These are phyloP conservation scores for Arthrobotrys entomopaga DNA, from an alignment of 2,329 filamentous ascomycete genomes.

Conservation along the genomic window DNA sequence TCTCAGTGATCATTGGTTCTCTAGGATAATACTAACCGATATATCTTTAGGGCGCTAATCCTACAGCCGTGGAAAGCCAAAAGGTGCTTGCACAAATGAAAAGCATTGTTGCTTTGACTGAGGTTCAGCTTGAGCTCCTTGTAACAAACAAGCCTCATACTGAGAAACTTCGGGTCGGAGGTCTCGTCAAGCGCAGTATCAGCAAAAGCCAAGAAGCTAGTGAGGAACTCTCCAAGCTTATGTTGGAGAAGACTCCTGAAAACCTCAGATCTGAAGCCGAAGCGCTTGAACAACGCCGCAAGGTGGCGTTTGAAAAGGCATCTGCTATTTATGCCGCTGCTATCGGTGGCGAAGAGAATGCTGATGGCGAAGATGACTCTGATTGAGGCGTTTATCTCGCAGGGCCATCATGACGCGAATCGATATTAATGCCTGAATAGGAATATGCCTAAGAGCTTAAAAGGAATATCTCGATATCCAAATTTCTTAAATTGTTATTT, in stretches of 20 bases:
- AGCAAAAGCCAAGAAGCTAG: conserved; percentile 54
- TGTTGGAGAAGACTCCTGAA: conserved; percentile 56
- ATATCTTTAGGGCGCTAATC: conserved; percentile 44
- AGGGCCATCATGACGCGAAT: no score
- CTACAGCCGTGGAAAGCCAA: conserved; percentile 56
- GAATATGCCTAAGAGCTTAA: no score
- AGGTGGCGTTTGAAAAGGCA: conserved; percentile 56
- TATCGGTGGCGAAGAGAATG: conserved; percentile 55
- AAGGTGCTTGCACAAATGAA: conserved; percentile 57
- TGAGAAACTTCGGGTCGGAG: conserved; percentile 21
- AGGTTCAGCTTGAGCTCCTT: conserved; percentile 57
- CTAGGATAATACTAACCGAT: neutral
- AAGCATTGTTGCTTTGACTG: conserved; percentile 57
- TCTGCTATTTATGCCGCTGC: conserved; percentile 55
- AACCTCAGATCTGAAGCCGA: conserved; percentile 56
- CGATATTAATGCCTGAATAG: no score
- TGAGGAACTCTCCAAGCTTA: conserved; percentile 53
- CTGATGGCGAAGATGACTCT: conserved; percentile 58
- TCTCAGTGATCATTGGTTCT: no score
- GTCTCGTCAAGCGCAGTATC: conserved; percentile 58
- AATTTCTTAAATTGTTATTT: no score
- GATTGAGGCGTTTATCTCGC: conserved; percentile 53
- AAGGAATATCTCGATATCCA: no score
- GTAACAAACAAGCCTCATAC: conserved; percentile 55
- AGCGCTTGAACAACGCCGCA: conserved; percentile 55